phyloP scores from a whole-genome alignment of 2,329 filamentous ascomycete species.

The Colletotrichum camelliae region DNA sequence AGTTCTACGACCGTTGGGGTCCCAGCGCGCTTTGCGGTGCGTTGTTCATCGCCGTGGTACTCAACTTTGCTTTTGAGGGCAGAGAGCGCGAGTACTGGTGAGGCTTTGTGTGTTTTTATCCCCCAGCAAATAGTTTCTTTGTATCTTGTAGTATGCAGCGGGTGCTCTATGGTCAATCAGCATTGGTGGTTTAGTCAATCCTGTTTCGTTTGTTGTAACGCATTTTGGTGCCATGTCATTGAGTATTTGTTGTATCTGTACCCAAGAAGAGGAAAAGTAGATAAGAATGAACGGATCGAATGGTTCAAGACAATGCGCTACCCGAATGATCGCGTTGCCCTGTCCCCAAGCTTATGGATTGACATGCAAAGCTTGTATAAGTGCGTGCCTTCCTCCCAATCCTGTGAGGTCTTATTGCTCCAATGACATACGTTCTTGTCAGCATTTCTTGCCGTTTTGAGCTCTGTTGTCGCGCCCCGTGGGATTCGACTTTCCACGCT shows the following conservation, averaged over 20 bases:
- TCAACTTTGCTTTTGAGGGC: conserved; percentile 85
- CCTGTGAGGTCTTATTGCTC: neutral
- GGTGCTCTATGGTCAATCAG: neutral
- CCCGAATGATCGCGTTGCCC: neutral
- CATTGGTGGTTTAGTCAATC: neutral
- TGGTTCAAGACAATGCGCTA: neutral
- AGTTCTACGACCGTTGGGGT: conserved; percentile 90
- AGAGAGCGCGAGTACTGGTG: conserved; percentile 63
- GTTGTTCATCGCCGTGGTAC: conserved; percentile 73
- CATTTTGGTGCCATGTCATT: neutral
- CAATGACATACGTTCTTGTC: neutral
- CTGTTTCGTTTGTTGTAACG: neutral
- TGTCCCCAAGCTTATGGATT: neutral
- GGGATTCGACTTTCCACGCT: neutral
- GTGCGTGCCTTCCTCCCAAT: neutral
- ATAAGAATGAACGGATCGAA: neutral
- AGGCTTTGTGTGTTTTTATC: neutral
- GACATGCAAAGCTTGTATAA: neutral
- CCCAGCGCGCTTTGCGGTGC: conserved; percentile 78
- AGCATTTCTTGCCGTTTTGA: neutral
- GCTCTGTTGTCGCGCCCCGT: neutral
- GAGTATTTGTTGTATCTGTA: neutral
- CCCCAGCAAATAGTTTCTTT: neutral
- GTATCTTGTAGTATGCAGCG: neutral
- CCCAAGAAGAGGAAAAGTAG: neutral